Conservation (phyloP, 345 rosid species). For the Brassica carinata region DNA sequence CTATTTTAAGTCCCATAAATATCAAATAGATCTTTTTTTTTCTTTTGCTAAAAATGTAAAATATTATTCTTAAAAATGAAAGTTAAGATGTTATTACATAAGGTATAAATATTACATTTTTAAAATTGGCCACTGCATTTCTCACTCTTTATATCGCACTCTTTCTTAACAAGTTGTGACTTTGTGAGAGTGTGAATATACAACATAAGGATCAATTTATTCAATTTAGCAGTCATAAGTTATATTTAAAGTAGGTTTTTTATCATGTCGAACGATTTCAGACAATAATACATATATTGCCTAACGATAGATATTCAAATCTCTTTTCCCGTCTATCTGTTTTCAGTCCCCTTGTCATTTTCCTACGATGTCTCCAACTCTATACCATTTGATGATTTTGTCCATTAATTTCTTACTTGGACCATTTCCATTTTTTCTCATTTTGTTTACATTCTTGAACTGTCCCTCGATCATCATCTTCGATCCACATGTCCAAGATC, state of each 20-base stretch:
- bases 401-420: constrained; percentile 7
- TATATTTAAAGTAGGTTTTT: background rate
- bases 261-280: background rate
- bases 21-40: background rate
- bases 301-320: constrained; percentile 2
- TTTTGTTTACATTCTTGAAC: constrained; percentile 2
- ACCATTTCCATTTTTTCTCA: background rate
- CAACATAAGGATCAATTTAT: background rate
- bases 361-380: constrained; percentile 23
- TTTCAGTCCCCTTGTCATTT: constrained; percentile 12
- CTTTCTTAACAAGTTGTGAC: background rate
- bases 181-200: background rate
- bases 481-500: constrained; percentile 19
- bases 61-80: background rate
- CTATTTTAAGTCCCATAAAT: too few species aligned
- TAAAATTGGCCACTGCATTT: background rate
- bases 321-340: constrained; percentile 2
- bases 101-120: too few species aligned
- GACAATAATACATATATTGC: background rate
- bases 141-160: background rate
- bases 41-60: background rate
- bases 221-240: background rate
- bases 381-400: constrained; percentile 22
- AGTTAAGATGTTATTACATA: too few species aligned
- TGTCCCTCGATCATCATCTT: constrained; percentile 20